Evolutionary conservation across 371 early-diverging fungal species (phyloP).

Genomic region (Apophysomyces variabilis): DNA sequence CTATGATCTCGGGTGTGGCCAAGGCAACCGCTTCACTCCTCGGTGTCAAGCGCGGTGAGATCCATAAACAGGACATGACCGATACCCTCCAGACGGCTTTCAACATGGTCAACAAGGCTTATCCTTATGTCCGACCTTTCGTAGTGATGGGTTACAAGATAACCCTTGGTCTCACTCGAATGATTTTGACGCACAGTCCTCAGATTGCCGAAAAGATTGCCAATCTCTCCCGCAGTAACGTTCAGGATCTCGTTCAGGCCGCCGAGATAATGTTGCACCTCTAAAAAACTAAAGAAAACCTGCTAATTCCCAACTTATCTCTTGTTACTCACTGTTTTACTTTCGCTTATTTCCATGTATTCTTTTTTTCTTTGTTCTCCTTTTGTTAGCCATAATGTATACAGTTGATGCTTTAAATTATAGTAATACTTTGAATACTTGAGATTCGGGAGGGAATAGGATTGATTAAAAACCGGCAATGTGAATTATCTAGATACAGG

Average conservation of each 20-base stretch:
- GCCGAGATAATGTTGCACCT: conserved; percentile 6
- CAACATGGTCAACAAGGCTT: not conserved
- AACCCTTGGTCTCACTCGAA: not conserved
- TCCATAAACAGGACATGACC: not conserved
- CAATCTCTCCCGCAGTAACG: not conserved
- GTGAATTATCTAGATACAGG: no score
- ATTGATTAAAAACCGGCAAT: no score
- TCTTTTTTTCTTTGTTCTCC: no score
- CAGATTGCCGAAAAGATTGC: not conserved
- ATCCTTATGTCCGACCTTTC: not conserved
- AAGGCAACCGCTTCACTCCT: not conserved
- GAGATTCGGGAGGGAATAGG: no score
- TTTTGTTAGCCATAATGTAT: no score
- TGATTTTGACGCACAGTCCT: not conserved
- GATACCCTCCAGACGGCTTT: not conserved
- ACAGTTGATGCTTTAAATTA: no score
- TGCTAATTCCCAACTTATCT: not conserved
- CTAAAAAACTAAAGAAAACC: not conserved
- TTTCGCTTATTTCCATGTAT: no score
- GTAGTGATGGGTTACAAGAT: not conserved
- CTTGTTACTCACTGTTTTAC: no score
- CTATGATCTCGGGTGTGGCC: not conserved
- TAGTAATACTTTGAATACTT: no score
- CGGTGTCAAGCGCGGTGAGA: not conserved
- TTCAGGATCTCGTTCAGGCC: not conserved